Conservation (phyloP, 164 flowering plant species). For the Chimonanthus praecox region DNA sequence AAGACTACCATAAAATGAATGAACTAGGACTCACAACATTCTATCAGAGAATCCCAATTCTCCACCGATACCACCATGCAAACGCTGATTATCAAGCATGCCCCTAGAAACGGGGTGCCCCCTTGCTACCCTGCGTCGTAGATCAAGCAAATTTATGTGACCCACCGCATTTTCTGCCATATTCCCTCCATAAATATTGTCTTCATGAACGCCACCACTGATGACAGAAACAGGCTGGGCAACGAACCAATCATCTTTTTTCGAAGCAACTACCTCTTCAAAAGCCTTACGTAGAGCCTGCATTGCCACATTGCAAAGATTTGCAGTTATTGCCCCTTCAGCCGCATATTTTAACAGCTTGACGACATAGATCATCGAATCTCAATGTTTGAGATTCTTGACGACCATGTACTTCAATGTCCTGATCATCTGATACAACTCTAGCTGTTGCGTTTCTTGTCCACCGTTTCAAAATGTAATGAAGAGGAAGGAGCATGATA, state of each 20-base stretch:
- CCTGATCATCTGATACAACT: conserved; percentile 24
- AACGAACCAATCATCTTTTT: conserved; percentile 9
- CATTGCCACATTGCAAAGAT: conserved; percentile 46
- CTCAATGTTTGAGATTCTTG: conserved; percentile 34
- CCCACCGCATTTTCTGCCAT: not conserved
- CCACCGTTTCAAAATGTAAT: conserved; percentile 67
- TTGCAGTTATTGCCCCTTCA: conserved; percentile 46
- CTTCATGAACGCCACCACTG: conserved; percentile 27
- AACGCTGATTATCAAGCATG: conserved; percentile 5
- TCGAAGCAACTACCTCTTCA: conserved; percentile 38
- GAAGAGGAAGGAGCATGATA: conserved; percentile 57
- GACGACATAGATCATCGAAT: conserved; percentile 39
- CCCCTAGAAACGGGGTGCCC: not conserved
- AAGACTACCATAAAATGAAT: not conserved
- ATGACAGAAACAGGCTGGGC: conserved; percentile 1
- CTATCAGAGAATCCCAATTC: conserved; percentile 4
- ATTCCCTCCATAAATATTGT: conserved; percentile 19
- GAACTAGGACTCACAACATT: not conserved
- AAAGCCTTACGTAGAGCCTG: conserved; percentile 51
- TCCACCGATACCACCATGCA: not conserved
- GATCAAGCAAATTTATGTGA: not conserved
- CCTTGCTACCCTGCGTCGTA: conserved; percentile 9
- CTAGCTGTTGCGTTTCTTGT: conserved; percentile 59
- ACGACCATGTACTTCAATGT: conserved; percentile 28
- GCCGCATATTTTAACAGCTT: conserved; percentile 52